phyloP scores from a whole-genome alignment of 352 stramenopile genomes.

The Pythium chondricola region DNA sequence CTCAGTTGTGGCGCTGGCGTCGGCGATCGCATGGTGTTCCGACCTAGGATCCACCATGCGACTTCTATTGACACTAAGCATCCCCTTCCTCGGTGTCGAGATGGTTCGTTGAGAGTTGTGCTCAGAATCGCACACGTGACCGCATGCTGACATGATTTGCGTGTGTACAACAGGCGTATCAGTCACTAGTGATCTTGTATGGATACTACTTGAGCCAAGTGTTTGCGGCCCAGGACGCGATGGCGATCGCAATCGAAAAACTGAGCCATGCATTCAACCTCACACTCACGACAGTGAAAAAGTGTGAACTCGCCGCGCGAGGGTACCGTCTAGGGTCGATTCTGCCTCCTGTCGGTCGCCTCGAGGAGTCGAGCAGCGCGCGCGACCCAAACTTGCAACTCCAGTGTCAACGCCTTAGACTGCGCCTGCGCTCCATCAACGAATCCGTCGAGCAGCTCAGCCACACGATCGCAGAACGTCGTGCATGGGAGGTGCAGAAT shows the following conservation, averaged over 20 bases:
- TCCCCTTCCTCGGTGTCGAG: too few relatives aligned
- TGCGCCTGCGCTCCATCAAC: conserved; percentile 36
- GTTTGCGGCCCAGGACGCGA: too few relatives aligned
- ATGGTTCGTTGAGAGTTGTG: too few relatives aligned
- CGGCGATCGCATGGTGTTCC: too few relatives aligned
- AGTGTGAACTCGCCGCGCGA: conserved; percentile 41
- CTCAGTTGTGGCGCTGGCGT: too few relatives aligned
- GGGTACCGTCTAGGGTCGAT: conserved; percentile 41
- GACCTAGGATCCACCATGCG: too few relatives aligned
- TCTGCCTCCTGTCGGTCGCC: conserved; percentile 45
- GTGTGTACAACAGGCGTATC: too few relatives aligned
- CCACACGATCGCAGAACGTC: background rate
- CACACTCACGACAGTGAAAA: conserved; percentile 47
- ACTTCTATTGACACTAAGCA: too few relatives aligned
- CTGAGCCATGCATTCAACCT: conserved; percentile 21
- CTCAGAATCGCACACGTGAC: too few relatives aligned
- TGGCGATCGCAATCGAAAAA: background rate
- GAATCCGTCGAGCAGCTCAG: conserved; percentile 23
- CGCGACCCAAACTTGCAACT: conserved; percentile 14
- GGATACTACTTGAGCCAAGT: too few relatives aligned
- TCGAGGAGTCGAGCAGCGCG: conserved; percentile 27
- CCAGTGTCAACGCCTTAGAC: conserved; percentile 33
- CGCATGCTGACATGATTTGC: too few relatives aligned
- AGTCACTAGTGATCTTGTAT: too few relatives aligned
- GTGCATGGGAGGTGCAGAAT: background rate